Conservation (phyloP, 2,329 filamentous ascomycete species). For the Epichloe sylvatica region DNA sequence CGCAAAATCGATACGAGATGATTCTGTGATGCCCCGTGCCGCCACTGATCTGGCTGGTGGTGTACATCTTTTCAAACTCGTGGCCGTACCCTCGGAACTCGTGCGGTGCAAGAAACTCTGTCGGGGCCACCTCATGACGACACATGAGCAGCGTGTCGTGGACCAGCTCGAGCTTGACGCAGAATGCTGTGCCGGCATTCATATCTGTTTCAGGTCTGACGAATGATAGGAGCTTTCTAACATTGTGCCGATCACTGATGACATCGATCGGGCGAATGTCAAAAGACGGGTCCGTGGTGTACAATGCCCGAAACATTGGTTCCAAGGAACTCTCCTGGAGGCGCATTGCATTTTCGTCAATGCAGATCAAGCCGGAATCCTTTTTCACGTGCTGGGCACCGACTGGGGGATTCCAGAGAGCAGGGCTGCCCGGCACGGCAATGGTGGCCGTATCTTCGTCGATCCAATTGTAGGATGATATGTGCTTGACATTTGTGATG, state of each 20-base stretch:
- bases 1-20: slow-evolving; percentile 28
- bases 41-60: slow-evolving; percentile 17
- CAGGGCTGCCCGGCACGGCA: slow-evolving; percentile 26
- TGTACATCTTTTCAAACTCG: slow-evolving; percentile 31
- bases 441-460: slow-evolving; percentile 27
- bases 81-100: slow-evolving; percentile 29
- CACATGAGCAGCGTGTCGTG: slow-evolving; percentile 25
- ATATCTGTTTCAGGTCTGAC: slow-evolving; percentile 16
- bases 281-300: slow-evolving; percentile 22
- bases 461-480: slow-evolving; percentile 39
- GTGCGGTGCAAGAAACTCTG: slow-evolving; percentile 16
- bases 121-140: slow-evolving; percentile 18
- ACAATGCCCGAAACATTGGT: slow-evolving; percentile 31
- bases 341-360: slow-evolving; percentile 31
- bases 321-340: slow-evolving; percentile 30
- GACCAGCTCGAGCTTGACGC: slow-evolving; percentile 26
- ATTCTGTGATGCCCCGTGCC: slow-evolving; percentile 33
- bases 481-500: slow-evolving; percentile 24
- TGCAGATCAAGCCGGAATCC: slow-evolving; percentile 28
- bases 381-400: slow-evolving; percentile 15
- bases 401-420: slow-evolving; percentile 22
- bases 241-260: slow-evolving; percentile 32
- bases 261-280: slow-evolving; percentile 25
- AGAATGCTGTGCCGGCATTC: slow-evolving; percentile 21
- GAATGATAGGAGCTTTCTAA: slow-evolving; percentile 34